Evolutionary conservation across 2,329 filamentous ascomycete species (phyloP), one percentile per base, ranked within the genome.

Genomic region (Drechmeria coniospora): DNA sequence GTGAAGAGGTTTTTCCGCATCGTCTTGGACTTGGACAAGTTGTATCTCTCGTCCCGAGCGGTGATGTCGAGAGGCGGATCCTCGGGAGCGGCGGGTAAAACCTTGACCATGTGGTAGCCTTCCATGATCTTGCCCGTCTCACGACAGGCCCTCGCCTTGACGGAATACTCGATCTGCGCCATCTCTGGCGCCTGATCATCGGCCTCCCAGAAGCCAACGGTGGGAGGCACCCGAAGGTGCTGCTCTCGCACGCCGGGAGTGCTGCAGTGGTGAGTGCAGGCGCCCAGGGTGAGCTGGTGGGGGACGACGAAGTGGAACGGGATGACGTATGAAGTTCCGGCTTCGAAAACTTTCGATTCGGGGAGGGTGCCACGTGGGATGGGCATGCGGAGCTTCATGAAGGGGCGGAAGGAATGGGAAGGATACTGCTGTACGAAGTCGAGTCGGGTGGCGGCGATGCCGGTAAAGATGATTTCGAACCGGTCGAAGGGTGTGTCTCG

Each of bases 251-350:
- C 52, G 25, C 50, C 50, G n/a, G 53, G 49, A 22, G 53, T 53
- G 22, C 53, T 48, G 29, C 59, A 54, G 16, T 45, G 38, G 49
- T 72, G 67, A 39, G 51, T 61, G 53, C 68, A 73, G 12, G 67
- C 65, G 32, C 57, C 59, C 27, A 71, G 52, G 12, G 67, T 71
- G 33, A 73, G 60, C 29, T 69, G 59, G 36, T 56, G 53, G n/a
- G 68, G 68, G 11, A 73, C 58, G 32, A 72, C 60, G 36, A 73
- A 73, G 49, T 67, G 49, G 51, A 73, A 68, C n/a, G 67, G 67
- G 15, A 73, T 46, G 10, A 42, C 56, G 46, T 68, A 66, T 15
- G 53, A 55, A 36, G 45, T 45, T 2, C 57, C 63, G n/a, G 56
- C 51, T 44, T 61, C 50, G 33, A 70, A 61, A 17, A 67, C 40